Conservation (phyloP, 805 yeast species). For the Isabelozyma pseudorhagii region DNA sequence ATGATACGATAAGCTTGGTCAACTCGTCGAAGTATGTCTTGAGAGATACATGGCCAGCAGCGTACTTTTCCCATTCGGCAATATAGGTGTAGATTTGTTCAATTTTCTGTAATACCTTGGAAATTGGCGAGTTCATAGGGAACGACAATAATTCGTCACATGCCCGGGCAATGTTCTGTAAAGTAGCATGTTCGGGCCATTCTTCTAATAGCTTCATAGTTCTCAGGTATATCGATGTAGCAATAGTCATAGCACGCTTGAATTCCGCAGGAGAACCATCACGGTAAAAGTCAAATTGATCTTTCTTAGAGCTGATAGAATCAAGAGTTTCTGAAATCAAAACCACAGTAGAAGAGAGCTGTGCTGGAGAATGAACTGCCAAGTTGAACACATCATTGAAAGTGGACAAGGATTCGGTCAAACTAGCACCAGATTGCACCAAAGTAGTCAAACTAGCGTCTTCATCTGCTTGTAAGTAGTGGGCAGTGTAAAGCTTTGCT, state of each 20-base stretch:
- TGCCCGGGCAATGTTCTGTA: conserved; percentile 62
- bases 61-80: conserved; percentile 92
- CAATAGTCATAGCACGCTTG: conserved; percentile 50
- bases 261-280: conserved; percentile 62
- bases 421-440: conserved; percentile 36
- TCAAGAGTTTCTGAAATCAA: conserved; percentile 13
- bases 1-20: conserved; percentile 70
- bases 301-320: conserved; percentile 9
- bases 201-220: conserved; percentile 49
- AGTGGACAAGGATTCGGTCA: conserved; percentile 10
- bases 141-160: conserved; percentile 63
- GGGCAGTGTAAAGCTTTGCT: conserved; percentile 46
- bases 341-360: conserved; percentile 12
- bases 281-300: conserved; percentile 54
- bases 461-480: conserved; percentile 26
- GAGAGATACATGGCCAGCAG: conserved; percentile 73
- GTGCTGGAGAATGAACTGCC: conserved; percentile 14
- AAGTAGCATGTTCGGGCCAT: conserved; percentile 96
- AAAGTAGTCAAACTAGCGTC: conserved; percentile 19
- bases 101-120: conserved; percentile 71
- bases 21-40: conserved; percentile 51
- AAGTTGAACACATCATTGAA: conserved; percentile 5
- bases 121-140: conserved; percentile 69
- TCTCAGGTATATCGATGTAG: conserved; percentile 23
- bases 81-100: conserved; percentile 83